phyloP scores from a whole-genome alignment of 495 filamentous ascomycete genomes.

The Jackrogersella multiformis region DNA sequence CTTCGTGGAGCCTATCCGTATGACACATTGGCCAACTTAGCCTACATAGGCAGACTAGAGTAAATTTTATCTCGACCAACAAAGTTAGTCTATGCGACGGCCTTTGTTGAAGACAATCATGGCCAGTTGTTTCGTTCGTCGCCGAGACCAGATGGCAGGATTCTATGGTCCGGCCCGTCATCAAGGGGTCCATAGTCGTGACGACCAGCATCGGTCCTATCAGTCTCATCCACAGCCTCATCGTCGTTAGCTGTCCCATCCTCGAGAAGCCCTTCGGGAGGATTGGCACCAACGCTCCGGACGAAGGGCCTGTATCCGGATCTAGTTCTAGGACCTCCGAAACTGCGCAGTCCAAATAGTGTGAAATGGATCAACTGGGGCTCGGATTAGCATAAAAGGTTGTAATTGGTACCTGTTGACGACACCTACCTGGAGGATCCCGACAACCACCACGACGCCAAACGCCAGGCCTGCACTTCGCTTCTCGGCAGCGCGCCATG shows the following conservation, averaged over 20 bases:
- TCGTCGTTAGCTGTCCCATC: slow-evolving; percentile 14
- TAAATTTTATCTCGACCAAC: not conserved
- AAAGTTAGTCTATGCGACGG: not conserved
- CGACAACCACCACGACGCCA: slow-evolving; percentile 37
- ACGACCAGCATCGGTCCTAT: not conserved
- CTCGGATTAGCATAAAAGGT: not conserved
- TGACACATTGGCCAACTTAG: too few species aligned
- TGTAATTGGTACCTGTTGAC: not conserved
- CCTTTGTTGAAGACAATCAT: not conserved
- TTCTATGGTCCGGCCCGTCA: slow-evolving; percentile 26
- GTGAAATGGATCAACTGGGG: slow-evolving; percentile 34
- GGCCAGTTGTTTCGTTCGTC: slow-evolving; percentile 24
- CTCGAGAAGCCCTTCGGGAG: slow-evolving; percentile 30
- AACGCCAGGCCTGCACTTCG: slow-evolving; percentile 42
- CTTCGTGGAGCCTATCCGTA: too few species aligned
- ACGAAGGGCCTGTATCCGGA: slow-evolving; percentile 13
- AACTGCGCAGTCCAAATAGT: slow-evolving; percentile 28
- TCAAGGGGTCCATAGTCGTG: slow-evolving; percentile 14
- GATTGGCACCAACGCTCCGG: slow-evolving; percentile 8
- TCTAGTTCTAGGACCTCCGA: slow-evolving; percentile 4
- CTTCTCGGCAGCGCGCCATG: slow-evolving; percentile 41
- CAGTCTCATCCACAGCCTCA: not conserved
- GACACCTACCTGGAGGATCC: slow-evolving; percentile 45
- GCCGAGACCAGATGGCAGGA: slow-evolving; percentile 39
- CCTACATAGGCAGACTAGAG: not conserved